Conservation (phyloP, 2,329 filamentous ascomycete genomes). For the Metarhizium robertsii region DNA sequence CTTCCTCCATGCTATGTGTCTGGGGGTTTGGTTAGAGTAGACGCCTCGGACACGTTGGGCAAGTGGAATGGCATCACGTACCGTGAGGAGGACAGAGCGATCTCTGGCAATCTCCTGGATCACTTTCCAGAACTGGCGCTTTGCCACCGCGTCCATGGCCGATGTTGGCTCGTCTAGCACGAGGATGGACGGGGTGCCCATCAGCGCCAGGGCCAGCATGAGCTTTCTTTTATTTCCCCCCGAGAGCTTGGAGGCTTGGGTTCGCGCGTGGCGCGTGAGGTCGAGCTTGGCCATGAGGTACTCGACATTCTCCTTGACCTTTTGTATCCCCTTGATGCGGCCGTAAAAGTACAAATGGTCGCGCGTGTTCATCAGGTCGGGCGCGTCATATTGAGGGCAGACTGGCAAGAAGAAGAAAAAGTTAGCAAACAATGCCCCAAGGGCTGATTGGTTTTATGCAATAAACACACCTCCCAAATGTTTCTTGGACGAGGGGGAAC, state of each 20-base stretch:
- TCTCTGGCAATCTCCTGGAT: constrained; percentile 62
- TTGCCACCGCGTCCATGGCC: constrained; percentile 78
- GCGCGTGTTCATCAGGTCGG: constrained; percentile 74
- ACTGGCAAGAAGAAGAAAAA: constrained; percentile 52
- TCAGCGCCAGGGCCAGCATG: constrained; percentile 72
- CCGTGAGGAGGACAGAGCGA: constrained; percentile 65
- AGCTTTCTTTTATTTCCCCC: constrained; percentile 85
- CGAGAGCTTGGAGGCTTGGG: constrained; percentile 66
- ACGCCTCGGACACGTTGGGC: neutral
- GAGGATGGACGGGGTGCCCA: constrained; percentile 75
- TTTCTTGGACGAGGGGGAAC: constrained; percentile 46
- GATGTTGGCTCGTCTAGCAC: constrained; percentile 77
- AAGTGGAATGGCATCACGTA: constrained; percentile 2
- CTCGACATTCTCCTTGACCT: constrained; percentile 62
- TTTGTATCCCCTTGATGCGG: constrained; percentile 61
- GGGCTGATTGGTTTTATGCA: neutral
- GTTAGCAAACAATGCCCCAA: neutral
- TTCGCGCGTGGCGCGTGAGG: constrained; percentile 54
- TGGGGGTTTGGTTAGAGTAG: neutral
- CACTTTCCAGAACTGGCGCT: constrained; percentile 81
- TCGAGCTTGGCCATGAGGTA: constrained; percentile 67
- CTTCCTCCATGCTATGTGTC: constrained; percentile 93
- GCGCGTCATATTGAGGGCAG: constrained; percentile 73
- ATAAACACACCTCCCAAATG: constrained; percentile 53
- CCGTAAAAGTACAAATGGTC: constrained; percentile 81